Percentiles rank a stretch among this genome's conserved stretches.
These are phyloP conservation scores for Gossypium sturtianum DNA, from an alignment of 345 rosid species.

Conservation along the genomic window DNA sequence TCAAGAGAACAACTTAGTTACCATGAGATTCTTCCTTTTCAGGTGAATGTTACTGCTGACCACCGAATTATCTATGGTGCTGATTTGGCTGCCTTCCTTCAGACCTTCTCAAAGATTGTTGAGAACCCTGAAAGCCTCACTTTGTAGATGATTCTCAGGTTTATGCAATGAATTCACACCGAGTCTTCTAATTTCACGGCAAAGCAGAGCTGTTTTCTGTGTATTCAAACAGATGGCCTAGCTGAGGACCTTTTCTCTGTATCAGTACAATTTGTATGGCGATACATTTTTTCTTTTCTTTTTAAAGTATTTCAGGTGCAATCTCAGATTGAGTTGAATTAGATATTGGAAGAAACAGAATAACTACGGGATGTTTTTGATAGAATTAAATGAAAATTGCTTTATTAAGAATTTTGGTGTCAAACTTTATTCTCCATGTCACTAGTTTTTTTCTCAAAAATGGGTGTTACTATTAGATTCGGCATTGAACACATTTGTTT, in stretches of 20 bases:
- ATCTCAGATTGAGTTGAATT: background rate
- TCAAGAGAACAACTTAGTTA: background rate
- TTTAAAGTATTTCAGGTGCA: constrained; percentile 8
- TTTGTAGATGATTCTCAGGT: constrained; percentile 33
- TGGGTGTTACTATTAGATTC: background rate
- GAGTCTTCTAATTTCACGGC: constrained; percentile 5
- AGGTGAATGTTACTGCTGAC: constrained; percentile 98
- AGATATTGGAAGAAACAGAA: constrained; percentile 13
- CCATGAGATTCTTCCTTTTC: constrained; percentile 14
- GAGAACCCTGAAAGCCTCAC: constrained; percentile 84
- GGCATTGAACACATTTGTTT: background rate
- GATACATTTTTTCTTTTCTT: constrained; percentile 19
- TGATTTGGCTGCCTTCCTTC: constrained; percentile 88
- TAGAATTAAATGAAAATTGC: constrained; percentile 8
- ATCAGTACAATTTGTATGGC: constrained; percentile 8
- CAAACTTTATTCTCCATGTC: background rate
- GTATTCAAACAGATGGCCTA: constrained; percentile 1
- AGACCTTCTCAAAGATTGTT: constrained; percentile 82
- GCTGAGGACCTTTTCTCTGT: constrained; percentile 19
- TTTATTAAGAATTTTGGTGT: background rate
- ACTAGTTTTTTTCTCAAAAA: background rate
- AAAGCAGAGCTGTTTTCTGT: constrained; percentile 13
- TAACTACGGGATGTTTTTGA: constrained; percentile 14
- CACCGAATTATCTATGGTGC: constrained; percentile 90
- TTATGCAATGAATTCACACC: background rate